phyloP scores from a whole-genome alignment of 148 eudicot genomes.

The Vaccinium macrocarpon region DNA sequence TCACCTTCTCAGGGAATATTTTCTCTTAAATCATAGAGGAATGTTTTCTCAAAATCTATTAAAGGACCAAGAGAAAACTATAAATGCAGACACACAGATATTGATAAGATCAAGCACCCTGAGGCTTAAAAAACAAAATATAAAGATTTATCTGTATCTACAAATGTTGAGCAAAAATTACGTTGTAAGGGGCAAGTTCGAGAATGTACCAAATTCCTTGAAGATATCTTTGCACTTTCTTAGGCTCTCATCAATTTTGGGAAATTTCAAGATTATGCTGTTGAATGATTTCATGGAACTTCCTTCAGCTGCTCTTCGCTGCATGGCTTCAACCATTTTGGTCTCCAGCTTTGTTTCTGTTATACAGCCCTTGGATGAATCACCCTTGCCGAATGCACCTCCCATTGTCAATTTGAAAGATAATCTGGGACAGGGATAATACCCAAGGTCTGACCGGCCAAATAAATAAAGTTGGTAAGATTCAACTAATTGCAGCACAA shows the following conservation, averaged over 20 bases:
- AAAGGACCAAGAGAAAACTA: neutral
- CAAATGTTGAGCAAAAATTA: neutral
- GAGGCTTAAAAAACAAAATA: neutral
- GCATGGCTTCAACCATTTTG: conserved; percentile 75
- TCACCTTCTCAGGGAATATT: neutral
- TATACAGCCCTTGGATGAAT: conserved; percentile 32
- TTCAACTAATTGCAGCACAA: neutral
- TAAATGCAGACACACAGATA: neutral
- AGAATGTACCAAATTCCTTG: conserved; percentile 63
- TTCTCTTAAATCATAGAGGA: neutral
- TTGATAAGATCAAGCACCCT: neutral
- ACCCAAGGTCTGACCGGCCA: neutral
- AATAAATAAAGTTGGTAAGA: neutral
- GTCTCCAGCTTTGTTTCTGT: conserved; percentile 79
- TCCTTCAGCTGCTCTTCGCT: conserved; percentile 62
- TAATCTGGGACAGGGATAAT: neutral
- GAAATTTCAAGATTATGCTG: conserved; percentile 76
- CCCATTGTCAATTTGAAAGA: conserved; percentile 52
- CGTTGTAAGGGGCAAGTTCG: neutral
- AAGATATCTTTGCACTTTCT: conserved; percentile 74
- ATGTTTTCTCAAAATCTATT: neutral
- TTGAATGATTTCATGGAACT: conserved; percentile 70
- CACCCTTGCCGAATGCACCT: conserved; percentile 45
- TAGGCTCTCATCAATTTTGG: conserved; percentile 81
- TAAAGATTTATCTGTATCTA: neutral